Evolutionary conservation across 2,329 filamentous ascomycete genomes (phyloP).

Genomic region (Penicillium occitanis): DNA sequence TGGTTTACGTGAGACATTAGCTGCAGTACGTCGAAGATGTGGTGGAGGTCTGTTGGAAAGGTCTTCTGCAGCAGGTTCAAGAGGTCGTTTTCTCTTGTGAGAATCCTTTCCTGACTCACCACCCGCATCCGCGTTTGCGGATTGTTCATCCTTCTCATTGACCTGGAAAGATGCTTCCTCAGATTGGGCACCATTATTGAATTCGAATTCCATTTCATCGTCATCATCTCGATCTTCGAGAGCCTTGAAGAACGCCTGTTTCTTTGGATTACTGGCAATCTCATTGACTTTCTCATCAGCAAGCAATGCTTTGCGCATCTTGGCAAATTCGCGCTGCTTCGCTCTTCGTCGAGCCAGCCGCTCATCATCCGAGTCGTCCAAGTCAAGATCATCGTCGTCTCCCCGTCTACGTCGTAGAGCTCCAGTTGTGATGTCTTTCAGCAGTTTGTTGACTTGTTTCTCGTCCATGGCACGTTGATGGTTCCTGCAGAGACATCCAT

Average conservation of each 20-base stretch:
- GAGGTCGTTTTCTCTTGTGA: conserved; percentile 44
- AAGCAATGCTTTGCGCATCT: conserved; percentile 85
- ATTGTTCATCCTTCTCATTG: conserved; percentile 23
- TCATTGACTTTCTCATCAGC: conserved; percentile 87
- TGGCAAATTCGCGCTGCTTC: conserved; percentile 84
- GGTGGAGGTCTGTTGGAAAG: conserved; percentile 56
- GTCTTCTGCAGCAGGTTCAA: conserved; percentile 43
- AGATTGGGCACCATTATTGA: conserved; percentile 57
- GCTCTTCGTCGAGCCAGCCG: conserved; percentile 69
- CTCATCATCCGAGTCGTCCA: conserved; percentile 89
- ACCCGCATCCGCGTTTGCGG: conserved; percentile 24
- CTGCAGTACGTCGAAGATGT: conserved; percentile 60
- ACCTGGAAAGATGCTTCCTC: conserved; percentile 39
- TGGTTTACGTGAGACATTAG: conserved; percentile 61
- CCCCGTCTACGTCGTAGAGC: conserved; percentile 77
- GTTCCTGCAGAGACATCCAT: conserved; percentile 56
- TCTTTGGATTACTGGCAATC: conserved; percentile 84
- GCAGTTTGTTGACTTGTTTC: conserved; percentile 83
- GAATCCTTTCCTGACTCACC: conserved; percentile 20
- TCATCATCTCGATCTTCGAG: conserved; percentile 78
- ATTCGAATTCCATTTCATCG: conserved; percentile 72
- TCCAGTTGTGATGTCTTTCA: conserved; percentile 89
- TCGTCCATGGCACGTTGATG: conserved; percentile 78
- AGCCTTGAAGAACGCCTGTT: conserved; percentile 83
- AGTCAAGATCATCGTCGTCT: conserved; percentile 71